Conservation (phyloP, 129 eudicot species). For the Smallanthus sonchifolius region DNA sequence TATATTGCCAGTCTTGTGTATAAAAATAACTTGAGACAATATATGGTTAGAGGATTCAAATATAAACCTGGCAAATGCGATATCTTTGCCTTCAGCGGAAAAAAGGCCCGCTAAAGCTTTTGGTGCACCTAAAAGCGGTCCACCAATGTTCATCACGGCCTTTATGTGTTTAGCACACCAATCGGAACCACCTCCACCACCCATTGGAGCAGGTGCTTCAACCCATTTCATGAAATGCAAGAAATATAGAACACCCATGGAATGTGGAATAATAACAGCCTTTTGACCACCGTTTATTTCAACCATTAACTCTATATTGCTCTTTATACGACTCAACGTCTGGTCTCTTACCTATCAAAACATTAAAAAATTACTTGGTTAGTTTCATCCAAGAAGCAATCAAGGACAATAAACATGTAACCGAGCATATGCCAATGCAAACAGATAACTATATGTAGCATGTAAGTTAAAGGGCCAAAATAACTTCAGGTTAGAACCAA, state of each 20-base stretch:
- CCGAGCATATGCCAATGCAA: too few relatives aligned
- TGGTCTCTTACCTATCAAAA: conserved; percentile 69
- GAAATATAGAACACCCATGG: conserved; percentile 93
- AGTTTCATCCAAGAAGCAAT: too few relatives aligned
- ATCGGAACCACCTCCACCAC: conserved; percentile 92
- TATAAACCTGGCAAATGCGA: conserved; percentile 83
- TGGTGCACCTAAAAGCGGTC: conserved; percentile 95
- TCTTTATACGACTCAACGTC: conserved; percentile 76
- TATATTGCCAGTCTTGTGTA: too few relatives aligned
- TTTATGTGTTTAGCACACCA: conserved; percentile 96
- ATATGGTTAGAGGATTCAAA: too few relatives aligned
- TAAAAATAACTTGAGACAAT: too few relatives aligned
- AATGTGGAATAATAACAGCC: conserved; percentile 93
- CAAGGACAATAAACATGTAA: too few relatives aligned
- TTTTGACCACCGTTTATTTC: conserved; percentile 74
- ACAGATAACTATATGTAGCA: too few relatives aligned
- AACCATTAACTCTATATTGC: conserved; percentile 84
- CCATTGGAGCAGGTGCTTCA: conserved; percentile 95
- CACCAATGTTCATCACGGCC: conserved; percentile 94
- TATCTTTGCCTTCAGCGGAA: conserved; percentile 90
- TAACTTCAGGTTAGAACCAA: too few relatives aligned
- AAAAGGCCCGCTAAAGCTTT: conserved; percentile 90
- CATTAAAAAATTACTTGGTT: too few relatives aligned
- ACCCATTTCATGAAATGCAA: conserved; percentile 99
- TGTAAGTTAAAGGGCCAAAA: too few relatives aligned